Percentiles rank a stretch among this genome's conserved stretches.
These are phyloP conservation scores for Salvia splendens DNA, from an alignment of 257 asterid species.

Conservation along the genomic window DNA sequence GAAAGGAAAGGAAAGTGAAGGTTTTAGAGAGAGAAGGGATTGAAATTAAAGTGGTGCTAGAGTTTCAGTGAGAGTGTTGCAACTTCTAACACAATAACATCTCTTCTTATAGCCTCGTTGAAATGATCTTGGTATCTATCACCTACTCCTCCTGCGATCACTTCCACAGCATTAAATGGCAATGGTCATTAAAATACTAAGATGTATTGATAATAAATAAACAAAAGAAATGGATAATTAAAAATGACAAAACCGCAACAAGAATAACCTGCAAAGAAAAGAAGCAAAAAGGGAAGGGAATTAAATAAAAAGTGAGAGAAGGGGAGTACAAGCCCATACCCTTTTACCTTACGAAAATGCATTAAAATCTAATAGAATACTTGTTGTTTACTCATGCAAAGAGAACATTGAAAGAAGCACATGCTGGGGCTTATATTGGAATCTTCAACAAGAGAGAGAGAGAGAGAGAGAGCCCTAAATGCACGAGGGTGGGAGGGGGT, in stretches of 20 bases:
- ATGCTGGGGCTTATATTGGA: slow-evolving; percentile 63
- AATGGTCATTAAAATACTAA: neutral
- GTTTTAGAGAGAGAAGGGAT: neutral
- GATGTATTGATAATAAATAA: neutral
- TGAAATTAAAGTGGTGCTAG: neutral
- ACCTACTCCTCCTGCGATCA: slow-evolving; percentile 39
- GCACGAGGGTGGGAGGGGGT: slow-evolving; percentile 42
- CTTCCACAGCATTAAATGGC: slow-evolving; percentile 14
- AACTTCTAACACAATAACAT: slow-evolving; percentile 11
- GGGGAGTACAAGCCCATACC: slow-evolving; percentile 59
- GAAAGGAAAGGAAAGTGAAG: neutral
- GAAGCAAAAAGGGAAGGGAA: slow-evolving; percentile 52
- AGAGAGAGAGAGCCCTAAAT: slow-evolving; percentile 53
- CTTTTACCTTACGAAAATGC: slow-evolving; percentile 7
- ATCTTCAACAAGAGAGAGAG: slow-evolving; percentile 42
- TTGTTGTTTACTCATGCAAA: slow-evolving; percentile 59
- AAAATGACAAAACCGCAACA: slow-evolving; percentile 54
- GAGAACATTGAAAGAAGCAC: slow-evolving; percentile 64
- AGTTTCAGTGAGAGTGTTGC: slow-evolving; percentile 24
- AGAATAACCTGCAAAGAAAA: slow-evolving; percentile 71
- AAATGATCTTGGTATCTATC: slow-evolving; percentile 5
- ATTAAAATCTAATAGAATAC: slow-evolving; percentile 34
- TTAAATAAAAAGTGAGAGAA: slow-evolving; percentile 48
- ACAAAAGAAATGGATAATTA: neutral
- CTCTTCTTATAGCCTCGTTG: slow-evolving; percentile 32